These are phyloP conservation scores for Abrus pulchellus DNA, from an alignment of 306 rosid genomes.

Conservation along the genomic window DNA sequence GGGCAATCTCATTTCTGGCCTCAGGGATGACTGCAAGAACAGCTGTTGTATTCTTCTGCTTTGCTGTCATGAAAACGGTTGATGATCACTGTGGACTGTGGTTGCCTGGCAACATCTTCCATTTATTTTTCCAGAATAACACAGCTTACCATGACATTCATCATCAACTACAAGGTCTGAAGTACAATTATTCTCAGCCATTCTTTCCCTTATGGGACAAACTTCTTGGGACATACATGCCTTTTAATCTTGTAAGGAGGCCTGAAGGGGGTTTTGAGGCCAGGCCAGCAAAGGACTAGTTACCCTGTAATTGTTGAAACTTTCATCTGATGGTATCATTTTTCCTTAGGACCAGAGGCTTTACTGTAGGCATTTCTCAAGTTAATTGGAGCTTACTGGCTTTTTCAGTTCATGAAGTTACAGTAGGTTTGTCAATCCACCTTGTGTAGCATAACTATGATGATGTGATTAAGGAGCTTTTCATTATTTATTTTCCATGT, in stretches of 20 bases:
- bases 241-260: constrained; percentile 71
- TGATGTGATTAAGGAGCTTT: constrained; percentile 41
- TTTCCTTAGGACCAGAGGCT: constrained; percentile 47
- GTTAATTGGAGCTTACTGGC: constrained; percentile 54
- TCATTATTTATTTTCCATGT: constrained; percentile 46
- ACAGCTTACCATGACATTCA: constrained; percentile 96
- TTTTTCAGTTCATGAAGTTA: constrained; percentile 47
- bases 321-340: constrained; percentile 33
- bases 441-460: constrained; percentile 61
- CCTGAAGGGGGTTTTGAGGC: constrained; percentile 85
- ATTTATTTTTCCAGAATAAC: constrained; percentile 78
- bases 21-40: constrained; percentile 90
- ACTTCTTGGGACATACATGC: constrained; percentile 87
- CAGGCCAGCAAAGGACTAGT: constrained; percentile 61
- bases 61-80: constrained; percentile 81
- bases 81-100: constrained; percentile 94
- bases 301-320: constrained; percentile 34
- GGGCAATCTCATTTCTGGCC: constrained; percentile 79
- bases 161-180: constrained; percentile 88
- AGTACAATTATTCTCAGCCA: constrained; percentile 89
- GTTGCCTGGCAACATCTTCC: constrained; percentile 87
- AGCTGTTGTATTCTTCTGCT: constrained; percentile 81
- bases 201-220: constrained; percentile 92
- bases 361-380: constrained; percentile 42
- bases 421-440: constrained; percentile 50